Evolutionary conservation across 306 rosid genomes (phyloP).

Genomic region (Corylus americana): DNA sequence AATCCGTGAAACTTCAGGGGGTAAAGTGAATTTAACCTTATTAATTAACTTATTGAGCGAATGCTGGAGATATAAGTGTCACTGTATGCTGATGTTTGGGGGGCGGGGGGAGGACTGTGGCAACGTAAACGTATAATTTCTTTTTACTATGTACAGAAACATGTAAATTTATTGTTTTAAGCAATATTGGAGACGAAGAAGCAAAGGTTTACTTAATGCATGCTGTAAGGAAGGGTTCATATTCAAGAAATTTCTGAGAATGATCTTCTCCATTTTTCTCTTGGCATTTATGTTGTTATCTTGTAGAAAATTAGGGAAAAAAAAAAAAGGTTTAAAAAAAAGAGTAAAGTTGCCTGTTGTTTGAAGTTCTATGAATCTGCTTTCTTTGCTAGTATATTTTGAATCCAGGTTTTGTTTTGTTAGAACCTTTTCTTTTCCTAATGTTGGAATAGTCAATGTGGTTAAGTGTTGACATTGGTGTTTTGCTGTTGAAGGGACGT

Average conservation of each 20-base stretch:
- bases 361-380: background rate
- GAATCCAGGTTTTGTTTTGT: background rate
- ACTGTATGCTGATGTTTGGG: no score
- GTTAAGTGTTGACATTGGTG: conserved; percentile 1
- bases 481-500: conserved; percentile 68
- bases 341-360: background rate
- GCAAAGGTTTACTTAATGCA: background rate
- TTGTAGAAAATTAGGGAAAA: background rate
- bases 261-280: background rate
- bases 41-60: background rate
- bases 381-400: background rate
- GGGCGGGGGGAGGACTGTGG: no score
- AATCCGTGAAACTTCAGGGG: no score
- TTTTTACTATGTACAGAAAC: background rate
- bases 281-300: background rate
- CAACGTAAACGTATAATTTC: no score
- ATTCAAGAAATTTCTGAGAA: background rate
- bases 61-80: background rate
- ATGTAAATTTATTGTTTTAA: background rate
- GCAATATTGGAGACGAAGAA: background rate
- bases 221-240: background rate
- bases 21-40: no score
- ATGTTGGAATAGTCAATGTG: background rate
- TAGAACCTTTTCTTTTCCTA: background rate
- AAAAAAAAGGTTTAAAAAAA: background rate